A percentile compares a stretch with the other conserved stretches of the same genome.
phyloP scores from a whole-genome alignment of 2,329 filamentous ascomycete genomes.

The Biscogniauxia marginata region DNA sequence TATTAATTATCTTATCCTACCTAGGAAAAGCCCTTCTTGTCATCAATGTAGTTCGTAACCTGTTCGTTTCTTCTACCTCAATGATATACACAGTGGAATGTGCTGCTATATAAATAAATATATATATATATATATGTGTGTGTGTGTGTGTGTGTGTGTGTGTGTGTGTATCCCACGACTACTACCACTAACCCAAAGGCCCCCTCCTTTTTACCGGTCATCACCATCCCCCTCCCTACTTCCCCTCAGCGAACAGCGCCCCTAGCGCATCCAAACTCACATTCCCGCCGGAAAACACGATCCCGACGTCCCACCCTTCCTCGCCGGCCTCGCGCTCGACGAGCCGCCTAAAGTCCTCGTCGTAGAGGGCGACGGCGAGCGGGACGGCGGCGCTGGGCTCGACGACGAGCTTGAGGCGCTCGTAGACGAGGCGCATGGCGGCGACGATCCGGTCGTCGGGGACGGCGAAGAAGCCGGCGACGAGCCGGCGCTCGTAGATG shows the following conservation, averaged over 20 bases:
- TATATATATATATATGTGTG: neutral
- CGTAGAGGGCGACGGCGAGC: conserved; percentile 77
- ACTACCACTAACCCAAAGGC: neutral
- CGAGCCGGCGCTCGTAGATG: conserved; percentile 69
- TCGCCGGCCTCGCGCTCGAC: conserved; percentile 70
- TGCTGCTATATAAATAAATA: too few relatives aligned
- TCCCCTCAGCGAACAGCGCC: conserved; percentile 43
- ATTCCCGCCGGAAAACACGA: conserved; percentile 62
- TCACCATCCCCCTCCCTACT: neutral
- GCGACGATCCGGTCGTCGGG: conserved; percentile 77
- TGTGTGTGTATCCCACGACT: too few relatives aligned
- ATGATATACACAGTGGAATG: too few relatives aligned
- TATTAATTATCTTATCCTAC: too few relatives aligned
- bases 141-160: too few relatives aligned
- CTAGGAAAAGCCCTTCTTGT: too few relatives aligned
- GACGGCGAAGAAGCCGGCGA: conserved; percentile 69
- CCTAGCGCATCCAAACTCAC: conserved; percentile 54
- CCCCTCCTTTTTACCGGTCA: neutral
- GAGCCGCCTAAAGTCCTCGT: conserved; percentile 75
- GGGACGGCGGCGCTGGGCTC: conserved; percentile 87
- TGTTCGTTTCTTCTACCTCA: too few relatives aligned
- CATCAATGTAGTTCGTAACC: too few relatives aligned
- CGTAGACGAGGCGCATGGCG: conserved; percentile 75
- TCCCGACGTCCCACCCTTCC: conserved; percentile 69
- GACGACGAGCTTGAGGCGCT: conserved; percentile 86